A percentile compares a stretch with the other conserved stretches of the same genome.
phyloP scores from a whole-genome alignment of 108 stramenopile genomes.

The Cyclotella sp. region DNA sequence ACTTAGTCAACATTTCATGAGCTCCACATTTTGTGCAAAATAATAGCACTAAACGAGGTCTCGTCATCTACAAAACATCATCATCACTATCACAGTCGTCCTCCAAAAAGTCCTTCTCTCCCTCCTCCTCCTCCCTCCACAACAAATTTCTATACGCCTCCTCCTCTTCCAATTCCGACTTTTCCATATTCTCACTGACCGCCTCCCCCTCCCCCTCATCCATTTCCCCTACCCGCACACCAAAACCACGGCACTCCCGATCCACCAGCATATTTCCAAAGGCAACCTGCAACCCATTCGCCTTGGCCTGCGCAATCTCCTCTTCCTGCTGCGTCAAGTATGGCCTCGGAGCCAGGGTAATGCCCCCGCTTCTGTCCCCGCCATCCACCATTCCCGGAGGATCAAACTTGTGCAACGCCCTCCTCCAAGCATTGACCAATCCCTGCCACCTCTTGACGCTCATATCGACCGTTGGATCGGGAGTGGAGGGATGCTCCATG shows the following conservation, averaged over 20 bases:
- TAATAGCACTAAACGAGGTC: background rate
- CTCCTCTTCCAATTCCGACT: constrained; percentile 41
- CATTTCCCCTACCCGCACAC: background rate
- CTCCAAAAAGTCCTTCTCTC: constrained; percentile 40
- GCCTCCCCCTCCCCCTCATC: background rate
- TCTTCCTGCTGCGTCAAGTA: constrained; percentile 41
- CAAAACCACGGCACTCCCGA: constrained; percentile 14
- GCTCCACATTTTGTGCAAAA: background rate
- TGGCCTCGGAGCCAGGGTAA: constrained; percentile 40
- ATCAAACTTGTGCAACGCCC: constrained; percentile 82
- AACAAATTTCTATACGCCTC: constrained; percentile 34
- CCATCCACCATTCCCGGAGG: constrained; percentile 59
- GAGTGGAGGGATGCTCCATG: constrained; percentile 77
- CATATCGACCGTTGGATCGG: constrained; percentile 77
- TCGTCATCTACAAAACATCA: constrained; percentile 39
- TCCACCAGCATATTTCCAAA: constrained; percentile 46
- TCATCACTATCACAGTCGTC: constrained; percentile 53
- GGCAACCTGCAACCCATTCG: constrained; percentile 47
- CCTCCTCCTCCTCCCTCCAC: constrained; percentile 6
- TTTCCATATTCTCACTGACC: background rate
- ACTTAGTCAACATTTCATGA: too few species aligned
- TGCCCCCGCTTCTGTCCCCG: constrained; percentile 18
- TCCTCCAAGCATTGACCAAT: constrained; percentile 75
- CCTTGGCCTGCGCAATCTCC: constrained; percentile 47
- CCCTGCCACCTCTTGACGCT: constrained; percentile 84